Evolutionary conservation across 176 grass and related monocot genomes (phyloP).

Genomic region (Rhynchospora breviuscula): DNA sequence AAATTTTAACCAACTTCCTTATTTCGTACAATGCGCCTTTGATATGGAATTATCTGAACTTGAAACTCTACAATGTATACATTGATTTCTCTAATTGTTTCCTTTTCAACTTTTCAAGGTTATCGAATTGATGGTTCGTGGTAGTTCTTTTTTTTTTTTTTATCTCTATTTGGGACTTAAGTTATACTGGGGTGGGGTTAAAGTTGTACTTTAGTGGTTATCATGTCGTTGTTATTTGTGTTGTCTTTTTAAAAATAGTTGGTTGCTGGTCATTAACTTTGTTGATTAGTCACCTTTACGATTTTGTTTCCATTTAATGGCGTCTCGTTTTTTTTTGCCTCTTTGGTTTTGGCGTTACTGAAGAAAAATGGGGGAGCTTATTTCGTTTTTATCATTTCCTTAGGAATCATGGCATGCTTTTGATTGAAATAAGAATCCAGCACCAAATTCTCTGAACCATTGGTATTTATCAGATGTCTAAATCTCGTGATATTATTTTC

Average conservation of each 20-base stretch:
- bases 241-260: neutral
- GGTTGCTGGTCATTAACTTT: neutral
- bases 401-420: neutral
- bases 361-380: neutral
- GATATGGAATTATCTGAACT: neutral
- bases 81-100: neutral
- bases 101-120: neutral
- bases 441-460: neutral
- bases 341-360: neutral
- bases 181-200: neutral
- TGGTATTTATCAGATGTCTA: neutral
- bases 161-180: neutral
- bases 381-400: neutral
- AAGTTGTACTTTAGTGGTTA: slow-evolving; percentile 17
- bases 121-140: neutral
- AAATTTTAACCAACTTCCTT: neutral
- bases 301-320: slow-evolving; percentile 10
- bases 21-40: neutral
- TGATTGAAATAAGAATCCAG: neutral
- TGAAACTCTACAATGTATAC: neutral
- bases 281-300: neutral
- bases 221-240: neutral
- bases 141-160: neutral
- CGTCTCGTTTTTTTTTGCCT: slow-evolving; percentile 2
- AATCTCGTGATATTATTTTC: neutral